Percentiles rank a stretch among this genome's conserved stretches.
Conservation (phyloP, 305 asterid species). For the Solanum hybrid region DNA sequence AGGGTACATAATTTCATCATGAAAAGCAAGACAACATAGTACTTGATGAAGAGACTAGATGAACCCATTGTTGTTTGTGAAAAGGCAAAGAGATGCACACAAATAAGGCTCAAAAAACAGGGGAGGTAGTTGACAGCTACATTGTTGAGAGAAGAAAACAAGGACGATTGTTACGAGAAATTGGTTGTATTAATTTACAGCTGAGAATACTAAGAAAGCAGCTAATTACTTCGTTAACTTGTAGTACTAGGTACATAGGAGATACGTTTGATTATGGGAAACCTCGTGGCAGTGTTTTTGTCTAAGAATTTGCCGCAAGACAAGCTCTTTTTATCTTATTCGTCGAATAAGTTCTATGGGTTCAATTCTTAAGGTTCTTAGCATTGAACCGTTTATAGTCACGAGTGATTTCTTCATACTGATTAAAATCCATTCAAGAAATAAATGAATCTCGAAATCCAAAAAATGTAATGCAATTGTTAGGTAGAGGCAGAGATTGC, state of each 20-base stretch:
- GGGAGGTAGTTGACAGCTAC: background rate
- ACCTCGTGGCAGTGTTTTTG: background rate
- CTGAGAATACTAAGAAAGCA: conserved; percentile 43
- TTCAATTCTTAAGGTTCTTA: background rate
- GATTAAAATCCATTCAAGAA: background rate
- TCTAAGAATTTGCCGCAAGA: background rate
- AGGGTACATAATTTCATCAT: conserved; percentile 3
- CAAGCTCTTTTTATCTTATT: background rate
- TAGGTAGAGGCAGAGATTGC: background rate
- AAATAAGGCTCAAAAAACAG: background rate
- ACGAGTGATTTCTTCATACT: background rate
- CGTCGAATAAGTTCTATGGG: background rate
- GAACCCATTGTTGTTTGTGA: conserved; percentile 14
- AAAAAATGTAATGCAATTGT: background rate
- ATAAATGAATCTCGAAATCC: background rate
- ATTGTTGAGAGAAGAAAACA: conserved; percentile 32
- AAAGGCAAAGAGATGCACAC: background rate
- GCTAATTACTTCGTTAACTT: background rate
- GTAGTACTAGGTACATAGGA: background rate
- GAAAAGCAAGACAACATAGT: conserved; percentile 22
- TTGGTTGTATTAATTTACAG: background rate
- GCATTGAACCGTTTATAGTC: background rate
- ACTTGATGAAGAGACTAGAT: conserved; percentile 16
- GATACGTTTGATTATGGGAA: background rate
- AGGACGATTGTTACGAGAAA: conserved; percentile 16